phyloP scores from a whole-genome alignment of 306 rosid species.

The Oxytropis ochrocephala region DNA sequence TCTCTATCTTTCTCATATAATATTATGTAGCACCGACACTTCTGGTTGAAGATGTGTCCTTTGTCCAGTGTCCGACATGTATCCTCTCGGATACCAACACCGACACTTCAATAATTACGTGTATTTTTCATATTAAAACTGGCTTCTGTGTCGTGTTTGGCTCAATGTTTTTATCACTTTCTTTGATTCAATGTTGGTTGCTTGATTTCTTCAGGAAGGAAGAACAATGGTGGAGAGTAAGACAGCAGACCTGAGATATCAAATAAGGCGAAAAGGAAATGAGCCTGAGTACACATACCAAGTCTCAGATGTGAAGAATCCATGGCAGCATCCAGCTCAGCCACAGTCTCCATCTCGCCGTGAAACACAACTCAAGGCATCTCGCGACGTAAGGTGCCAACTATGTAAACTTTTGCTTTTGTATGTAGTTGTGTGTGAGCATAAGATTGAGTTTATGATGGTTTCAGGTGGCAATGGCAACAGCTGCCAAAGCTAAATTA shows the following conservation, averaged over 20 bases:
- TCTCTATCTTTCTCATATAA: background rate
- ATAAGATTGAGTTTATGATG: background rate
- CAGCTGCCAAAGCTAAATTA: constrained; percentile 95
- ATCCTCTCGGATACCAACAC: no score
- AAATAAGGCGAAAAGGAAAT: constrained; percentile 57
- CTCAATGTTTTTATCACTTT: background rate
- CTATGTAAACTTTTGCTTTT: constrained; percentile 28
- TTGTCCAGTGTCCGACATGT: no score
- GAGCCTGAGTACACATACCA: constrained; percentile 36
- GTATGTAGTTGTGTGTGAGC: background rate
- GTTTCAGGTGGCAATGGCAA: constrained; percentile 92
- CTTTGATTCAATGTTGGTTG: constrained; percentile 10
- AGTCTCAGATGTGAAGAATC: constrained; percentile 25
- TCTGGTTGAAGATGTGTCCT: no score
- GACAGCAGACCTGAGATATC: constrained; percentile 77
- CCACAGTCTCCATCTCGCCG: constrained; percentile 27
- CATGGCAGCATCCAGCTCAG: constrained; percentile 40
- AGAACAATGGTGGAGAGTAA: constrained; percentile 69
- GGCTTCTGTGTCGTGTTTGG: no score
- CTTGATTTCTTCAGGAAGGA: constrained; percentile 58
- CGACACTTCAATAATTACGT: no score
- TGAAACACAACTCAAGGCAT: constrained; percentile 93
- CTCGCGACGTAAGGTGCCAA: constrained; percentile 99
- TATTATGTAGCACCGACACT: no score
- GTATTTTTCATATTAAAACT: no score